Percentiles rank a stretch among this genome's conserved stretches.
Evolutionary conservation across 495 filamentous ascomycete genomes (phyloP).

Genomic region (Annulohypoxylon moriforme): DNA sequence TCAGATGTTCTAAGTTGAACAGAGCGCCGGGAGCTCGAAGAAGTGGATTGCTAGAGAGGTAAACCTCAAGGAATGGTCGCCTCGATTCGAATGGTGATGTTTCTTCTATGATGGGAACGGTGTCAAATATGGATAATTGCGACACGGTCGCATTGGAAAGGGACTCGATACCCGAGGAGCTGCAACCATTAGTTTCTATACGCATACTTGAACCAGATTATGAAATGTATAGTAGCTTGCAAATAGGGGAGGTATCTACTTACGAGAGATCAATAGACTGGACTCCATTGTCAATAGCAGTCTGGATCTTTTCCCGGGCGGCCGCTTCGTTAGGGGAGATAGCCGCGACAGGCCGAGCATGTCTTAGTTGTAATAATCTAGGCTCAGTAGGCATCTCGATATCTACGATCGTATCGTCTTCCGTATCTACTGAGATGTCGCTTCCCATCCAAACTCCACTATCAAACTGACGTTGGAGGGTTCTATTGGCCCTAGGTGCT

Average conservation of each 20-base stretch:
- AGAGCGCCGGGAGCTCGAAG: constrained; percentile 60
- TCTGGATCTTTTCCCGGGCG: constrained; percentile 56
- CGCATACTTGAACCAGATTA: background rate
- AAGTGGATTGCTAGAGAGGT: constrained; percentile 71
- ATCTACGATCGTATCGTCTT: constrained; percentile 46
- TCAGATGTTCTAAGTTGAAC: constrained; percentile 67
- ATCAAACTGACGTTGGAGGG: constrained; percentile 74
- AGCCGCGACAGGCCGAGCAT: constrained; percentile 26
- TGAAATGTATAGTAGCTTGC: background rate
- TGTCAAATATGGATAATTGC: constrained; percentile 70
- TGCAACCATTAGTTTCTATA: constrained; percentile 38
- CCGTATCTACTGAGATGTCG: constrained; percentile 61
- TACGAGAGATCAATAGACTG: constrained; percentile 74
- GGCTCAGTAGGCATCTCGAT: constrained; percentile 38
- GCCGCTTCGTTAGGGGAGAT: constrained; percentile 47
- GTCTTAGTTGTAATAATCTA: constrained; percentile 38
- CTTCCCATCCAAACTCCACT: constrained; percentile 87
- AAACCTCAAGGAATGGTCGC: constrained; percentile 70
- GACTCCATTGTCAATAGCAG: constrained; percentile 69
- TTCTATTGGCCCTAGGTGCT: constrained; percentile 59
- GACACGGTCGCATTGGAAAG: constrained; percentile 62
- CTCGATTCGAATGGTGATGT: constrained; percentile 53
- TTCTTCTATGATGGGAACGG: constrained; percentile 54
- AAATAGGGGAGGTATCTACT: constrained; percentile 41
- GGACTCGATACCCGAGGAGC: constrained; percentile 49